Base-by-base conservation (phyloP, 1,139 yeast genomes). In the Diutina neorugosa region DNA sequence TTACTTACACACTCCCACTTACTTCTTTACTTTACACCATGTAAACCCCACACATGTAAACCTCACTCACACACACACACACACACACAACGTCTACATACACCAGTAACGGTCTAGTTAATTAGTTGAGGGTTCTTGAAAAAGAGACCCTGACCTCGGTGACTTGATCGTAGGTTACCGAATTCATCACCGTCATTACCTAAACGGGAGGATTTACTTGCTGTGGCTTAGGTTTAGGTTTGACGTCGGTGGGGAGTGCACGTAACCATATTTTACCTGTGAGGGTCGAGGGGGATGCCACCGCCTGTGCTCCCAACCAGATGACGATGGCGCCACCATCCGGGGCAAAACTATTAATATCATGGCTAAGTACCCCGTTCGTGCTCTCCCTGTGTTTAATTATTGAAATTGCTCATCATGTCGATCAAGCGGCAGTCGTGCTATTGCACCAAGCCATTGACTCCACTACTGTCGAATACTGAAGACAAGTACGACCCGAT, bases 361-460 rank as follows among this genome's bases (percentile, higher is more conserved):
- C 18, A 20, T 40, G 43, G 20, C 18, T 19, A n/a, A 40, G 43
- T n/a, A n/a, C 20, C 43, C 11, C 11, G 34, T 19, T 19, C 14
- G 18, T 1, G n/a, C n/a, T n/a, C n/a, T n/a, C n/a, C n/a, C n/a
- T n/a, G n/a, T n/a, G n/a, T n/a, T n/a, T n/a, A n/a, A n/a, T n/a
- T n/a, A n/a, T n/a, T n/a, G n/a, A n/a, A n/a, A n/a, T n/a, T n/a
- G n/a, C n/a, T n/a, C n/a, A n/a, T n/a, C n/a, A 27, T 46, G 21
- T 14, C 23, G 14, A 27, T 46, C n/a, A 16, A 19, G 12, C 37
- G 40, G 18, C 27, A 16, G 14, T 27, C 40, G 40, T 46, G 50
- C 50, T 46, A 46, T 18, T 46, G 50, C 16, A 46, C 50, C 19
- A 46, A 46, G 27, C 50, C 50, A 16, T 18, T 46, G 23, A 46